Evolutionary conservation across 2,329 filamentous ascomycete species (phyloP).

Genomic region (Apiospora rasikravindrae): DNA sequence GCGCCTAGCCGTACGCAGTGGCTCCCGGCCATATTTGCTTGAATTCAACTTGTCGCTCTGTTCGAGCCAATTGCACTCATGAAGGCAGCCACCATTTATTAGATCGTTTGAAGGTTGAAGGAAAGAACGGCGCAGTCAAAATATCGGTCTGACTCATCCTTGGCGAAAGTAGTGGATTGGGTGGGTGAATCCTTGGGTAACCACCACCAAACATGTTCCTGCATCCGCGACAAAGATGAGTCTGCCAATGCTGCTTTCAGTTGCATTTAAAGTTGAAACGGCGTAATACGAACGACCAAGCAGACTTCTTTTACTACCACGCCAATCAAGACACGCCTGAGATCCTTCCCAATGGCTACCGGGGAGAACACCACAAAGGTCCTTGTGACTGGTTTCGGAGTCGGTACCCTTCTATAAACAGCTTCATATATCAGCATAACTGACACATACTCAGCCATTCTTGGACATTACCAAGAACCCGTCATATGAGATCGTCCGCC

Average conservation of each 20-base stretch:
- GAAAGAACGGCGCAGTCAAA: neutral
- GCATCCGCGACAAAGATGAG: neutral
- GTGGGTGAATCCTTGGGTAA: neutral
- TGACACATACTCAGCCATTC: neutral
- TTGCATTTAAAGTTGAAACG: neutral
- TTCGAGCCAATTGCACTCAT: neutral
- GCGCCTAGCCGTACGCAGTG: neutral
- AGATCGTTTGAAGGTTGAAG: neutral
- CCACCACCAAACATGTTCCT: neutral
- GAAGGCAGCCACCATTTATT: neutral
- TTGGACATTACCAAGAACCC: conserved; percentile 12
- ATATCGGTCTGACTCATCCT: conserved; percentile 12
- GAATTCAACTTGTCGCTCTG: too few relatives aligned
- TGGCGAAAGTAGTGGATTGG: neutral
- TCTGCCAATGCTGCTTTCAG: neutral
- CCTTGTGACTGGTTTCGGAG: conserved; percentile 2
- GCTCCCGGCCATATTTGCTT: too few relatives aligned
- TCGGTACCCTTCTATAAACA: neutral
- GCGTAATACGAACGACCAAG: neutral
- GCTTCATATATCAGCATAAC: neutral
- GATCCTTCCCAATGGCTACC: neutral
- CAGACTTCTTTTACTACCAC: neutral
- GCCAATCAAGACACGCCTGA: neutral
- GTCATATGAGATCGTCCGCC: conserved; percentile 18
- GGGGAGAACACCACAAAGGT: neutral